Evolutionary conservation across 139 green algal genomes (phyloP).

Genomic region (Chlamydomonas schloesseri): DNA sequence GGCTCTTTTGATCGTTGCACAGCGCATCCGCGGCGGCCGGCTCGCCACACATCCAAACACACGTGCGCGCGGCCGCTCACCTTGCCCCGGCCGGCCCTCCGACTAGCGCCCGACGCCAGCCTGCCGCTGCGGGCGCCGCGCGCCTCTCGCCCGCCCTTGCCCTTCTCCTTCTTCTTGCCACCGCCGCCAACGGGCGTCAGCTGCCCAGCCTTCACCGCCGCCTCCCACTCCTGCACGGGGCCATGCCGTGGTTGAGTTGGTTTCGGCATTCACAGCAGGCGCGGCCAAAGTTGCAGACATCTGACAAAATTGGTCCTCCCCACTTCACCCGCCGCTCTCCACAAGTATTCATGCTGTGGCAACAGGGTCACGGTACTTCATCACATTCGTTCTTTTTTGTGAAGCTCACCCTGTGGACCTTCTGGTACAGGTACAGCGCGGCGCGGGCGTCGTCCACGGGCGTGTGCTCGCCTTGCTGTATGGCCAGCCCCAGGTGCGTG

Average conservation of each 20-base stretch:
- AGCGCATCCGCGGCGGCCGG: no score
- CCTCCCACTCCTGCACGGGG: constrained; percentile 31
- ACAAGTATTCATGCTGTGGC: background rate
- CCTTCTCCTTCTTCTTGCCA: background rate
- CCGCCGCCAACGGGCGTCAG: constrained; percentile 7
- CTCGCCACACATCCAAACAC: no score
- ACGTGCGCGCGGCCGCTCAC: no score
- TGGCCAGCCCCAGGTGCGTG: constrained; percentile 76
- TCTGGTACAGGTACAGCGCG: constrained; percentile 81
- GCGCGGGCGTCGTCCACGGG: constrained; percentile 75
- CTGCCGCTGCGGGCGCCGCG: background rate
- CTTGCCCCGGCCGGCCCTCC: no score
- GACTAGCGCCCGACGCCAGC: no score
- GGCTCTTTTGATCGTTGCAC: no score
- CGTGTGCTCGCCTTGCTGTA: constrained; percentile 65
- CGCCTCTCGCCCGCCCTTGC: background rate
- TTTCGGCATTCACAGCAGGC: no score
- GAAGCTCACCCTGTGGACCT: constrained; percentile 55
- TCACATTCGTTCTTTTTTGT: no score
- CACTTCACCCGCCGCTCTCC: no score
- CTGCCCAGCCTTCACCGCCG: background rate
- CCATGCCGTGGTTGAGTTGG: background rate
- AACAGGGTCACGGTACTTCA: background rate
- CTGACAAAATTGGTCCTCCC: no score
- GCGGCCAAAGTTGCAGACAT: background rate